These are phyloP conservation scores for Clavispora santaluciae DNA, from an alignment of 805 yeast species.

Conservation along the genomic window DNA sequence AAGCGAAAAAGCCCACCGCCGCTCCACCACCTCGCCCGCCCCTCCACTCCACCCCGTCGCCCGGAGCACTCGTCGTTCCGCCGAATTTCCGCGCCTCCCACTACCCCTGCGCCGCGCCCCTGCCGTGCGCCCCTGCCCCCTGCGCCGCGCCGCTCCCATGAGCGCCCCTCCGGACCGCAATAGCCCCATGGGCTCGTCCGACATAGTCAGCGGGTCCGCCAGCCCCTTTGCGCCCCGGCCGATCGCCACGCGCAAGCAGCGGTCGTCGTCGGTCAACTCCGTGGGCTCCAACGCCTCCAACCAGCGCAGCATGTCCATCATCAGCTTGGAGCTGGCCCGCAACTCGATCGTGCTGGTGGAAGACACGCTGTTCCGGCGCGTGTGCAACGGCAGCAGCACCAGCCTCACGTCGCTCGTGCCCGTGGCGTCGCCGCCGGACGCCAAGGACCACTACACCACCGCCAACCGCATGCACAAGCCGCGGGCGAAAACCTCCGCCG, in stretches of 20 bases:
- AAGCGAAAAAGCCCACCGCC: too few relatives aligned
- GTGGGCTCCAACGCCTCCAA: constrained; percentile 24
- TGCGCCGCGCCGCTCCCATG: too few relatives aligned
- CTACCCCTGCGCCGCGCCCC: too few relatives aligned
- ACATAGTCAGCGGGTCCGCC: constrained; percentile 4
- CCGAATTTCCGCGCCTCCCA: too few relatives aligned
- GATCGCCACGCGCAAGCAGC: constrained; percentile 14
- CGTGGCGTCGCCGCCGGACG: constrained; percentile 9
- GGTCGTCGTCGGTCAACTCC: constrained; percentile 32
- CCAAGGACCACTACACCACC: not conserved
- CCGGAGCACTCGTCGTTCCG: too few relatives aligned
- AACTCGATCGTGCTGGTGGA: constrained; percentile 38
- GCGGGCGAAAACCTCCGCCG: constrained; percentile 14
- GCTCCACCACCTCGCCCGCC: too few relatives aligned
- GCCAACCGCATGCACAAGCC: constrained; percentile 1
- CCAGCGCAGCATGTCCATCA: constrained; percentile 33
- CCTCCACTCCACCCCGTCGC: too few relatives aligned
- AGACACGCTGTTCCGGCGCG: constrained; percentile 24
- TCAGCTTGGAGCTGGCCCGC: constrained; percentile 36
- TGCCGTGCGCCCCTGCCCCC: too few relatives aligned
- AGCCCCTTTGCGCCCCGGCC: constrained; percentile 6
- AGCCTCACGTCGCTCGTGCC: constrained; percentile 17
- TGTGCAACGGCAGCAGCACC: constrained; percentile 31
- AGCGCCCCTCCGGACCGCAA: not conserved
- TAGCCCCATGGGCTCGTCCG: constrained; percentile 7